Base-by-base conservation (phyloP, 345 rosid genomes). In the Eucalyptus cladocalyx region DNA sequence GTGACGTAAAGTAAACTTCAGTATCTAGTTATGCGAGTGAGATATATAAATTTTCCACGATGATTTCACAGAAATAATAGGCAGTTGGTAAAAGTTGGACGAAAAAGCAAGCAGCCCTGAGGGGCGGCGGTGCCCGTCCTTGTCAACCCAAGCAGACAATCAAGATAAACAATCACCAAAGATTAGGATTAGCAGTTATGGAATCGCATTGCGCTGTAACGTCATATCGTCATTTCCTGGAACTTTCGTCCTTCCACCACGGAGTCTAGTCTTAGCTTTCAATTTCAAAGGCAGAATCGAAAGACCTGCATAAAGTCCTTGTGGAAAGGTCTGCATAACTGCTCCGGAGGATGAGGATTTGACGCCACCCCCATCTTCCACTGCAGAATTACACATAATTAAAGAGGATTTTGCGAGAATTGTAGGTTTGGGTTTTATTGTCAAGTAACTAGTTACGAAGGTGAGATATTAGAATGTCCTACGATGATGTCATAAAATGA, bases 381-480 rank as follows among this genome's bases (percentile, higher is more conserved):
- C 30, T 0, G 14, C 30, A 24, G 30, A 24, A 56, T 3, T 24
- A 9, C 12, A 2, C 62, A 56, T 24, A 56, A 56, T 8, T 56
- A 56, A 56, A 56, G 13, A 24, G 11, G 62, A 24, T 56, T 56
- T 4, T 10, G 13, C 62, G 11, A 56, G 28, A 56, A 4, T 2
- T 56, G 28, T 9, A 5, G 11, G 28, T 24, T 56, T 24, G 56
- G 24, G 10, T 49, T 49, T 49, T 49, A 49, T 49, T 49, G 51
- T 45, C 1, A 1, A 48, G 16, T 48, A 49, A 0, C 51, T 49
- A 49, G 3, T 49, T 49, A 49, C 0, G 51, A 49, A 2, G 6
- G 51, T 1, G 17, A 49, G 51, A 49, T 49, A 49, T 49, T 0
- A 48, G 13, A 1, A 48, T 13, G 1, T 13, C 1, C 50, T 48